Evolutionary conservation across 2,329 filamentous ascomycete species (phyloP).

Genomic region (Hypoxylon sp.): DNA sequence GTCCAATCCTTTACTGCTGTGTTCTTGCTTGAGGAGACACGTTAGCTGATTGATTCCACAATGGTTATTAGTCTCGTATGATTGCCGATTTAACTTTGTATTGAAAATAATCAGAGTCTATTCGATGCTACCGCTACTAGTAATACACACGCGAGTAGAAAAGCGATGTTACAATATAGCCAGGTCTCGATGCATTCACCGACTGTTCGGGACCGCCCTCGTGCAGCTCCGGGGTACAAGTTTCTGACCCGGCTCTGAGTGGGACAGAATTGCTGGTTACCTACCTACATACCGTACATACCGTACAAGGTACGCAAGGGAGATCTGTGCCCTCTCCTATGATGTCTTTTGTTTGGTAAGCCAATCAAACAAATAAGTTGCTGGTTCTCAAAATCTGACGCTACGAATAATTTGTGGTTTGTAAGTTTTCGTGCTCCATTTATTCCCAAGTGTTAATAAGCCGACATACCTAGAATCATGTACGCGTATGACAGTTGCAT

Average conservation of each 20-base stretch:
- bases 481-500: background rate
- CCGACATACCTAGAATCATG: background rate
- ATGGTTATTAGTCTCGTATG: constrained; percentile 20
- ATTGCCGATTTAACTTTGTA: constrained; percentile 6
- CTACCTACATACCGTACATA: constrained; percentile 12
- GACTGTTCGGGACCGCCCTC: constrained; percentile 39
- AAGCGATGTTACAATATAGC: constrained; percentile 10
- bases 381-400: background rate
- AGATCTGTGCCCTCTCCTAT: constrained; percentile 16
- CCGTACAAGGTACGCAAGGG: constrained; percentile 32
- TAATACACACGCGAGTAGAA: constrained; percentile 5
- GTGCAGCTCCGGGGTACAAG: constrained; percentile 34
- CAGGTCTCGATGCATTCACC: constrained; percentile 33
- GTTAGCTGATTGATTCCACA: constrained; percentile 7
- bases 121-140: background rate
- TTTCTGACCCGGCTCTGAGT: background rate
- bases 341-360: constrained; percentile 3
- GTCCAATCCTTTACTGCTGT: background rate
- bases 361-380: background rate
- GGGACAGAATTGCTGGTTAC: background rate
- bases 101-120: background rate
- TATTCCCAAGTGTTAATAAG: background rate
- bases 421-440: background rate
- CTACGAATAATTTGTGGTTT: background rate
- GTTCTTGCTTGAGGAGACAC: constrained; percentile 2